A percentile compares a stretch with the other conserved stretches of the same genome.
These are phyloP conservation scores for Platanus orientalis DNA, from an alignment of 164 flowering plant genomes.

Conservation along the genomic window DNA sequence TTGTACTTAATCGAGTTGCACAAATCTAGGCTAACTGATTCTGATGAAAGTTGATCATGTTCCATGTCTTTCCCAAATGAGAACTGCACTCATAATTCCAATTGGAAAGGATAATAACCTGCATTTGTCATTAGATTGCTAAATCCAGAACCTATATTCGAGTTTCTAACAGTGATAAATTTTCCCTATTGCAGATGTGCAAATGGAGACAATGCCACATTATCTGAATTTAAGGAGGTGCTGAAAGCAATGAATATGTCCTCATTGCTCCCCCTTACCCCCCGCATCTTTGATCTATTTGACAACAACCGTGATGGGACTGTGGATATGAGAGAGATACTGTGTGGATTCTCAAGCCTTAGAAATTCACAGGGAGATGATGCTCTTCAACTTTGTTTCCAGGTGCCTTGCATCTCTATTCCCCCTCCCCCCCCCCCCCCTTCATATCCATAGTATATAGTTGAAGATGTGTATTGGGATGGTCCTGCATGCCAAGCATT, in stretches of 20 bases:
- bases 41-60: too few species aligned
- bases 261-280: constrained; percentile 59
- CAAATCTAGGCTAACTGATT: too few species aligned
- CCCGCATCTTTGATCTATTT: constrained; percentile 64
- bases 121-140: not conserved
- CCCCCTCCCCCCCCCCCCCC: too few species aligned
- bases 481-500: too few species aligned
- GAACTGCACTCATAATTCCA: too few species aligned
- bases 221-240: constrained; percentile 66
- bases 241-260: constrained; percentile 73
- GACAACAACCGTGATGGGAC: constrained; percentile 82
- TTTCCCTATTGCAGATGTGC: constrained; percentile 43
- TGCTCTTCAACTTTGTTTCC: constrained; percentile 74
- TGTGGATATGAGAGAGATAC: constrained; percentile 71
- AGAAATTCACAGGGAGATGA: constrained; percentile 65
- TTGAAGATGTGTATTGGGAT: too few species aligned
- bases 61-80: too few species aligned
- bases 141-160: not conserved
- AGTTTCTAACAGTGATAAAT: not conserved
- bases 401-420: constrained; percentile 28
- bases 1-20: too few species aligned
- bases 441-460: too few species aligned
- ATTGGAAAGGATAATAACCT: too few species aligned
- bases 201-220: constrained; percentile 64
- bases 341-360: constrained; percentile 72